Conservation (phyloP, 2,329 filamentous ascomycete species). For the Venturia aucupariae region DNA sequence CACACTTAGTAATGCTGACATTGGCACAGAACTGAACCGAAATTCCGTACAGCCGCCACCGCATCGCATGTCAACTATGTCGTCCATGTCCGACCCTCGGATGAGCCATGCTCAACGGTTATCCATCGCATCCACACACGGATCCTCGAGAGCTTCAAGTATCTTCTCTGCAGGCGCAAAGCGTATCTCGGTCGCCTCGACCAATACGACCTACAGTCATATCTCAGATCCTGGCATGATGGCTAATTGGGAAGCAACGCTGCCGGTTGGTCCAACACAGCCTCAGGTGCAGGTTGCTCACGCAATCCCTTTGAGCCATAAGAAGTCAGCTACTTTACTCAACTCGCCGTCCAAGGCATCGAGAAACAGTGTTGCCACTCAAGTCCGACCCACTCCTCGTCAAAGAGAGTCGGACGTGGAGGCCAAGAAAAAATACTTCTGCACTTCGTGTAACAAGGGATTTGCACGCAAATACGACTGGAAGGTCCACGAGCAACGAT, state of each 20-base stretch:
- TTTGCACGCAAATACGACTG: conserved; percentile 62
- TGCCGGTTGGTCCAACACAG: neutral
- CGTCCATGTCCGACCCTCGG: neutral
- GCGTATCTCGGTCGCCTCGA: conserved; percentile 13
- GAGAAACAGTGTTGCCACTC: neutral
- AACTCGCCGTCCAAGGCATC: conserved; percentile 8
- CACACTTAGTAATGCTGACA: neutral
- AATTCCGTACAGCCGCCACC: neutral
- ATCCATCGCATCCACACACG: conserved; percentile 12
- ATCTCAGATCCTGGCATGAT: conserved; percentile 7
- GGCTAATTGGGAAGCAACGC: conserved; percentile 6
- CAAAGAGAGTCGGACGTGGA: conserved; percentile 14
- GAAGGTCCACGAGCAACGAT: conserved; percentile 62
- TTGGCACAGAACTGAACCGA: conserved; percentile 3
- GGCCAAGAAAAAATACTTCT: conserved; percentile 30
- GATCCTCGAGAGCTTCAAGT: conserved; percentile 9
- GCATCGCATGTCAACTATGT: neutral
- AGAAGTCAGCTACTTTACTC: conserved; percentile 12
- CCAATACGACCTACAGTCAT: conserved; percentile 11
- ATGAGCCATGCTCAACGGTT: conserved; percentile 8
- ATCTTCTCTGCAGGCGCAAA: conserved; percentile 11
- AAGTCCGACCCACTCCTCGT: conserved; percentile 3
- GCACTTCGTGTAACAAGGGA: conserved; percentile 49
- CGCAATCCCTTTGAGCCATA: neutral
- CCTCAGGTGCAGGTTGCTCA: conserved; percentile 10